These are phyloP conservation scores for Darksidea phi DNA, from an alignment of 495 filamentous ascomycete genomes.

Conservation along the genomic window DNA sequence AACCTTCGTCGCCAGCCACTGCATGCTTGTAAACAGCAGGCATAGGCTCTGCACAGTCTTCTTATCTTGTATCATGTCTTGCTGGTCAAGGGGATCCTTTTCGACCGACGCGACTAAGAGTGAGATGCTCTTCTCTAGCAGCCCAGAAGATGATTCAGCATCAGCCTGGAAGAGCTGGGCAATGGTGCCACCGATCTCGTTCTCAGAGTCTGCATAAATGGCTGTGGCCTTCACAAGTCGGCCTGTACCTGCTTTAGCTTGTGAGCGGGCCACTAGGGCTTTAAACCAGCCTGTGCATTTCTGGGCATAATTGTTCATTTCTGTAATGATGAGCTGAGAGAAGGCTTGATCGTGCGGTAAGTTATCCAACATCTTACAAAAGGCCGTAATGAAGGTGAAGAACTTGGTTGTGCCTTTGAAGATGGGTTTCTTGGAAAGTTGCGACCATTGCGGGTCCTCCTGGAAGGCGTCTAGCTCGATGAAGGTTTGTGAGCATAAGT, in stretches of 20 bases:
- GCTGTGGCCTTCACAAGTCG: constrained; percentile 69
- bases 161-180: constrained; percentile 59
- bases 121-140: constrained; percentile 57
- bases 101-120: constrained; percentile 65
- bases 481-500: constrained; percentile 78
- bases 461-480: constrained; percentile 85
- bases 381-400: constrained; percentile 78
- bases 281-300: constrained; percentile 80
- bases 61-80: constrained; percentile 84
- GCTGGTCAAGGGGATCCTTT: constrained; percentile 61
- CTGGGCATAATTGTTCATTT: constrained; percentile 87
- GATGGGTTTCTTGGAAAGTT: constrained; percentile 74
- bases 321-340: constrained; percentile 80
- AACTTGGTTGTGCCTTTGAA: constrained; percentile 93
- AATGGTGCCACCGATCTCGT: constrained; percentile 63
- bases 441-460: constrained; percentile 77
- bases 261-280: constrained; percentile 57
- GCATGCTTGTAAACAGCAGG: constrained; percentile 92
- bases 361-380: constrained; percentile 91
- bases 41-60: constrained; percentile 81
- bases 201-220: constrained; percentile 61
- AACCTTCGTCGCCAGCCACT: constrained; percentile 87
- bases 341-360: constrained; percentile 98
- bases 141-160: constrained; percentile 36
- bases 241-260: constrained; percentile 46